Evolutionary conservation across 2,329 filamentous ascomycete genomes (phyloP).

Genomic region (Apiospora malaysiana): DNA sequence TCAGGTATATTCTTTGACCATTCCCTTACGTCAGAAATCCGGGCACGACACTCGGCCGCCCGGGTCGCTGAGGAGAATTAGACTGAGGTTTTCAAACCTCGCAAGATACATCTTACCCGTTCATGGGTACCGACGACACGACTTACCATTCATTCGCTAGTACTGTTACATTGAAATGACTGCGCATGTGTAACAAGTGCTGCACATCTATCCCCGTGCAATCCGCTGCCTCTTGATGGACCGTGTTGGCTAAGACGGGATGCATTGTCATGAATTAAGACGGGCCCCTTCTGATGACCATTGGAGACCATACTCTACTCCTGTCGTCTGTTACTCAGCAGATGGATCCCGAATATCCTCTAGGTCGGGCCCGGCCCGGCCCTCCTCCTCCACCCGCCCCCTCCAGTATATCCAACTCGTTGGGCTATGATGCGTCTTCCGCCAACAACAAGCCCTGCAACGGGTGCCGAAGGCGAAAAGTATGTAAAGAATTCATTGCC

Average conservation of each 20-base stretch:
- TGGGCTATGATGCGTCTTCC: neutral
- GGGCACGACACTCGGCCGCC: neutral
- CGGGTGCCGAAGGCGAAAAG: slow-evolving; percentile 21
- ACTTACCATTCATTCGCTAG: neutral
- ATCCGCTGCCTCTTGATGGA: neutral
- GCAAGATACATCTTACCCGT: neutral
- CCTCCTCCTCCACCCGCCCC: neutral
- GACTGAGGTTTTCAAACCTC: neutral
- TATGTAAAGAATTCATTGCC: neutral
- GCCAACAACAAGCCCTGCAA: slow-evolving; percentile 21
- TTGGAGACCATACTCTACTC: neutral
- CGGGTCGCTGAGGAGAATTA: neutral
- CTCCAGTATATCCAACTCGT: neutral
- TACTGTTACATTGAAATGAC: neutral
- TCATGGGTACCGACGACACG: neutral
- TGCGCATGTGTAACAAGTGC: neutral
- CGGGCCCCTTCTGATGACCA: neutral
- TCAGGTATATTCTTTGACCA: neutral
- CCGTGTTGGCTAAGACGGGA: neutral
- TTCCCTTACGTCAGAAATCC: neutral
- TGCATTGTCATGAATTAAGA: neutral
- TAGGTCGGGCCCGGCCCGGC: slow-evolving; percentile 3
- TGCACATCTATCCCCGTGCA: neutral
- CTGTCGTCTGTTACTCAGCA: neutral
- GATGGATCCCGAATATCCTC: slow-evolving; percentile 13